Percentiles rank a stretch among this genome's conserved stretches.
phyloP scores from a whole-genome alignment of 352 stramenopile genomes.

The Hyphochytrium catenoides region DNA sequence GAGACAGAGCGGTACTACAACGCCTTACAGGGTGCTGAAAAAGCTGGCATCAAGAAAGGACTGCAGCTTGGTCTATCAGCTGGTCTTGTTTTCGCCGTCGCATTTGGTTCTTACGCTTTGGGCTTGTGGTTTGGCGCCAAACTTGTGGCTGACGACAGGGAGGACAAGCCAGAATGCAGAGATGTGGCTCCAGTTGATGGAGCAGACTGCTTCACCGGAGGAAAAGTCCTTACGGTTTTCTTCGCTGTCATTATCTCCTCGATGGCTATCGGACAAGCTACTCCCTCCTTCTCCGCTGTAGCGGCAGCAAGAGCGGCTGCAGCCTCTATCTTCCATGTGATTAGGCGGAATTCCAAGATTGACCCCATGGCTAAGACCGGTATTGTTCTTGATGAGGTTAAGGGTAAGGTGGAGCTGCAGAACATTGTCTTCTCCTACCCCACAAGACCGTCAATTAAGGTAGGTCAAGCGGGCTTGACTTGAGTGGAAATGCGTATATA shows the following conservation, averaged over 20 bases:
- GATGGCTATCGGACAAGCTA: conserved; percentile 16
- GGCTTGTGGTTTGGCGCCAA: conserved; percentile 15
- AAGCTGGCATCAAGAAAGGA: conserved; percentile 6
- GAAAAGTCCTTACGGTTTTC: conserved; percentile 16
- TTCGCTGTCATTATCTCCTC: conserved; percentile 12
- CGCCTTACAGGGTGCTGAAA: conserved; percentile 4
- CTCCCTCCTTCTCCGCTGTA: conserved; percentile 15
- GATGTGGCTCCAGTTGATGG: not conserved
- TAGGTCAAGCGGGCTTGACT: no score
- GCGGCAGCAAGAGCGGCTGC: conserved; percentile 17
- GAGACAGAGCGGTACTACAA: conserved; percentile 1
- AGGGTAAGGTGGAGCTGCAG: conserved; percentile 1
- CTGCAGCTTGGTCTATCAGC: conserved; percentile 2
- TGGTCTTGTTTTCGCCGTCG: conserved; percentile 16
- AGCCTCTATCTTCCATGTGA: conserved; percentile 3
- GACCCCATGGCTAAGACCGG: conserved; percentile 1
- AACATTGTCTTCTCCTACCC: conserved; percentile 15
- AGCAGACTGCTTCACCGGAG: conserved; percentile 11
- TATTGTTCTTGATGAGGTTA: not conserved
- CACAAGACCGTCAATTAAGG: conserved; percentile 21
- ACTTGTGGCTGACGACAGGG: conserved; percentile 6
- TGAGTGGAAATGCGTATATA: no score
- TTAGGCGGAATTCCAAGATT: conserved; percentile 3
- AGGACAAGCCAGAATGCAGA: not conserved
- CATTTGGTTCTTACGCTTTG: conserved; percentile 14